Evolutionary conservation across 176 grass and related monocot genomes (phyloP).

Genomic region (Paspalum vaginatum): DNA sequence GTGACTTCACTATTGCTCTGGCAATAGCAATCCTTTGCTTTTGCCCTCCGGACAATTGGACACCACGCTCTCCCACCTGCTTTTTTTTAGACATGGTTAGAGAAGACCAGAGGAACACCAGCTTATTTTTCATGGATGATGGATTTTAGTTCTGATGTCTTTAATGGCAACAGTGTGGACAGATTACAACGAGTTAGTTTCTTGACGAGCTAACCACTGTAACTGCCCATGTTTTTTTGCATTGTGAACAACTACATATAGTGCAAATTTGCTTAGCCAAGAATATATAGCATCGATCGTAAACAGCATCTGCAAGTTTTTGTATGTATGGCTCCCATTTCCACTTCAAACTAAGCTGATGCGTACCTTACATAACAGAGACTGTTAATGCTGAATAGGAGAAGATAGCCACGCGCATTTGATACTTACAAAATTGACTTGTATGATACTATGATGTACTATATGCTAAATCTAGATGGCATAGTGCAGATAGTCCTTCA

Average conservation of each 20-base stretch:
- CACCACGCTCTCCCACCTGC: slow-evolving; percentile 79
- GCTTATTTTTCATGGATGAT: slow-evolving; percentile 4
- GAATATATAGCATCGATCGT: not conserved
- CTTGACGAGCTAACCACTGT: too few species aligned
- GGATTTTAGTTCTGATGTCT: not conserved
- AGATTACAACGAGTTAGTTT: not conserved
- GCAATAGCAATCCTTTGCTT: slow-evolving; percentile 94
- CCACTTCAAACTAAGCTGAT: not conserved
- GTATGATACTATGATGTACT: slow-evolving; percentile 4
- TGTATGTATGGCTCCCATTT: not conserved
- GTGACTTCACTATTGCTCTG: slow-evolving; percentile 79
- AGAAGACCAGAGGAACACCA: not conserved
- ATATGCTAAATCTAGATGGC: not conserved
- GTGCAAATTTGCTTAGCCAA: not conserved
- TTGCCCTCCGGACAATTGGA: slow-evolving; percentile 90
- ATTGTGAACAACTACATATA: not conserved
- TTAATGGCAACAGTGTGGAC: not conserved
- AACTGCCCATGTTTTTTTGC: not conserved
- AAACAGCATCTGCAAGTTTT: not conserved
- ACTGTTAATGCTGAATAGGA: too few species aligned
- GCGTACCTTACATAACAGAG: not conserved
- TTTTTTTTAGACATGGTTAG: slow-evolving; percentile 3
- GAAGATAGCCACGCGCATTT: not conserved
- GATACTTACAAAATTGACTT: not conserved
- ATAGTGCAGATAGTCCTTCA: not conserved